Base-by-base conservation (phyloP, 257 asterid species). In the Cynanchum wilfordii region DNA sequence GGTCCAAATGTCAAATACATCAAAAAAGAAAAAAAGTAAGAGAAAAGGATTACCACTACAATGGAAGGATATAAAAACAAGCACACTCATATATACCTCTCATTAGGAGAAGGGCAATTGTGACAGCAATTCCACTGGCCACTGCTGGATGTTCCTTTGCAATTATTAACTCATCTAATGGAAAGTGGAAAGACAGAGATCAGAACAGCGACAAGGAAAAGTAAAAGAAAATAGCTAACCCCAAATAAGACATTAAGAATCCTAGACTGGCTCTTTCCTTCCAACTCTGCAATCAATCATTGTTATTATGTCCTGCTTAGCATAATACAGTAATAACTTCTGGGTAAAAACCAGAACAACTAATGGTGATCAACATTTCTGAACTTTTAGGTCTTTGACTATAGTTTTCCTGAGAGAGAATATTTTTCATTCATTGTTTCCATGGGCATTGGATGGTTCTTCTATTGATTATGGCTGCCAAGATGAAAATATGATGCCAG, bases 91-190 rank as follows among this genome's bases (percentile, higher is more conserved):
- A 16, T 52, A 36, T 84, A 91, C 98, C 98, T 65, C 89, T 88
- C 90, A 88, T 65, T 66, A 94, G 88, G 42, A 94, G 84, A 78
- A 94, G 84, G 71, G 80, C 83, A 30, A 87, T 75, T 67, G 91
- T 74, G 76, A 83, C 84, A 84, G 89, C 91, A 77, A 87, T 77
- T 86, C 97, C 98, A 80, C 88, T 86, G 2, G 87, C 91, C 63
- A 78, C 59, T 76, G 78, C 89, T 54, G 97, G 96, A 45, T 88
- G 86, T 72, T 94, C 91, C 78, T 84, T 87, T 20, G 84, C 78
- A 24, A 62, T 72, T 58, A 71, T 76, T 81, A 91, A 71, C 80
- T 82, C 96, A 83, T 80, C 98, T 93, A 72, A 49, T 29, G 66
- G 54, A 71, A 54, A 59, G 62, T 33, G 38, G 38, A 33, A 33